Evolutionary conservation across 1,139 yeast genomes (phyloP), one percentile per base, ranked within the genome.

Genomic region (Kodamaea plutei): DNA sequence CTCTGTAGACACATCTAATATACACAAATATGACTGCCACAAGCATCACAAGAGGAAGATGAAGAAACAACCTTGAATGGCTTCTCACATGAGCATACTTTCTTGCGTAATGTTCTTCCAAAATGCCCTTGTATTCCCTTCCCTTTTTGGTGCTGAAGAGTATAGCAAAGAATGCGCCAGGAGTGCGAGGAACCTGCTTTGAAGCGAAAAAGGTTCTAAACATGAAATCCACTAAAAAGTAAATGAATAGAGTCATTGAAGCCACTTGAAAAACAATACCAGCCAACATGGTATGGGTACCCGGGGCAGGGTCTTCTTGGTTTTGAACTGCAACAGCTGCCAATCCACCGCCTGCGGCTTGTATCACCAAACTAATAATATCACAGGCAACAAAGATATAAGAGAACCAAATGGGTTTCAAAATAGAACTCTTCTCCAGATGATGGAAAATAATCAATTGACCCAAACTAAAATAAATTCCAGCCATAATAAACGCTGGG

Each of bases 401-500:
- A 4, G 66, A 54, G 34, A 56, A 57, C 61, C 59, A 56, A 20
- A 54, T 37, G 8, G 69, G 69, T 28, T 43, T 48, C 16, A 64
- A 40, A 7, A 48, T 28, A 2, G 63, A 53, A 30, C 36, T 55
- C 14, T 41, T 37, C 16, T 52, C 38, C 6, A 64, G 66, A 36
- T 58, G 45, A 5, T 58, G 37, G 14, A 20, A 15, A 15, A 56
- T 57, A 26, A 61, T 47, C 29, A 62, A 41, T 36, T 61, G 64
- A 2, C 62, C 66, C 25, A 64, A 67, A 31, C 81, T 59, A 47
- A 76, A 84, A 57, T 88, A 88, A 6, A 88, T 67, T 4, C 95
- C 96, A 4, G 84, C 96, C 88, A 85, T 84, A 33, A 84, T 68
- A 53, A 89, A 87, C 5, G 67, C 65, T 1, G 69, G 70, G 4